These are phyloP conservation scores for Macrotyloma uniflorum DNA, from an alignment of 306 rosid species.

Conservation along the genomic window DNA sequence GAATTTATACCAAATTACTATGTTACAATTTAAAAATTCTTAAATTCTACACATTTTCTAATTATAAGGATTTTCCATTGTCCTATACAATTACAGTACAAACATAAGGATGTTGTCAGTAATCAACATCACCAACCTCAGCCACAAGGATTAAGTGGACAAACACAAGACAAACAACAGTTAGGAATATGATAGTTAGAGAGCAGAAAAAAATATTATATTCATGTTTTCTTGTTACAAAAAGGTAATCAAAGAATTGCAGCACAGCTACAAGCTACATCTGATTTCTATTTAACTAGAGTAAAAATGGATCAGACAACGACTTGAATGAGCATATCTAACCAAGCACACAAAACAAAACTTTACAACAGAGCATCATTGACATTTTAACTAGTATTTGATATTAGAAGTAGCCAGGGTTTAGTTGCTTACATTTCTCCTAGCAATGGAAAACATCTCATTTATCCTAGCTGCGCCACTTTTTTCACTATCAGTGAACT, in stretches of 20 bases:
- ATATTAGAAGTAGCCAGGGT: slow-evolving; percentile 33
- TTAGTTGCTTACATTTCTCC: slow-evolving; percentile 75
- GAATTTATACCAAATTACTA: not conserved
- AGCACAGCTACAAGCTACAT: slow-evolving; percentile 14
- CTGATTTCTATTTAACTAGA: slow-evolving; percentile 20
- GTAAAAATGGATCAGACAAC: slow-evolving; percentile 29
- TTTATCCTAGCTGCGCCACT: slow-evolving; percentile 93
- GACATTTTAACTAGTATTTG: slow-evolving; percentile 32
- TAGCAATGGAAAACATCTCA: slow-evolving; percentile 89
- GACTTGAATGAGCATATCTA: slow-evolving; percentile 3
- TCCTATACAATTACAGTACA: not conserved
- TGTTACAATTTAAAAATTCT: not conserved
- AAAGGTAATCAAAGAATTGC: slow-evolving; percentile 1
- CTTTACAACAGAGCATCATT: not conserved
- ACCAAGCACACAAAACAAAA: slow-evolving; percentile 18
- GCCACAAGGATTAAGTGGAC: not conserved
- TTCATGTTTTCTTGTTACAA: slow-evolving; percentile 24
- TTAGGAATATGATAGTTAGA: not conserved
- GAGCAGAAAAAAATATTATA: not conserved
- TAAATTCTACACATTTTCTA: slow-evolving; percentile 9
- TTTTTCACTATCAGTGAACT: slow-evolving; percentile 95
- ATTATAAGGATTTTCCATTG: not conserved
- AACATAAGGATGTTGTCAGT: not conserved
- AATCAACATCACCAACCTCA: not conserved
- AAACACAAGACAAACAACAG: not conserved